Percentiles rank a stretch among this genome's conserved stretches.
These are phyloP conservation scores for Petrea volubilis DNA, from an alignment of 257 asterid species.

Conservation along the genomic window DNA sequence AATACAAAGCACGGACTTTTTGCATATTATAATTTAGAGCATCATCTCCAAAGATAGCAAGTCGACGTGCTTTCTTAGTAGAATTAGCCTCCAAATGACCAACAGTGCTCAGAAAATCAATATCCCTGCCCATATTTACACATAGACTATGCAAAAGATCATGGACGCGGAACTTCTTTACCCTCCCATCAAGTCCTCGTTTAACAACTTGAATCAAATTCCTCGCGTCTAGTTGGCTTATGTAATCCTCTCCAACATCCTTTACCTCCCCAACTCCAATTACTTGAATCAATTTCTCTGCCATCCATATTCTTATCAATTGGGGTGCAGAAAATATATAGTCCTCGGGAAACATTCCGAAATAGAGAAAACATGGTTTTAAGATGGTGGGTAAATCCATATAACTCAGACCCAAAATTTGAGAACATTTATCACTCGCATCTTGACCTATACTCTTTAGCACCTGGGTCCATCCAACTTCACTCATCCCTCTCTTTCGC, in stretches of 20 bases:
- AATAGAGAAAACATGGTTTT: constrained; percentile 23
- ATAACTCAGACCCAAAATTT: constrained; percentile 19
- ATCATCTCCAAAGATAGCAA: background rate
- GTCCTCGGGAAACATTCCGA: constrained; percentile 1
- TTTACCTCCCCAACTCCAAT: background rate
- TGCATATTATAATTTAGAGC: background rate
- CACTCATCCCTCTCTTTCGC: background rate
- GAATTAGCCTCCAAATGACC: background rate
- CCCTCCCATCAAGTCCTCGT: constrained; percentile 15
- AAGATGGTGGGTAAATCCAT: background rate
- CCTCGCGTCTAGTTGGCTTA: constrained; percentile 9
- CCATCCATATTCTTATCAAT: constrained; percentile 25
- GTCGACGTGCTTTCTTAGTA: too few relatives aligned
- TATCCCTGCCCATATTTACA: background rate
- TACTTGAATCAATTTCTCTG: constrained; percentile 18
- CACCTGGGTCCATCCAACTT: background rate
- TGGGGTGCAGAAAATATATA: constrained; percentile 5
- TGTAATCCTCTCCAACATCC: constrained; percentile 18
- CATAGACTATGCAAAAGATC: constrained; percentile 18
- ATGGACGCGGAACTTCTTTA: constrained; percentile 3
- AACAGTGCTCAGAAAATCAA: constrained; percentile 3
- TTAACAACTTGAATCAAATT: constrained; percentile 21
- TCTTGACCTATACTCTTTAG: background rate
- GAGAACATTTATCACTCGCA: constrained; percentile 1
- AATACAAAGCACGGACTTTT: background rate